phyloP scores from a whole-genome alignment of 1,284 basidiomycete species.

The Filobasidium uniguttulatum region DNA sequence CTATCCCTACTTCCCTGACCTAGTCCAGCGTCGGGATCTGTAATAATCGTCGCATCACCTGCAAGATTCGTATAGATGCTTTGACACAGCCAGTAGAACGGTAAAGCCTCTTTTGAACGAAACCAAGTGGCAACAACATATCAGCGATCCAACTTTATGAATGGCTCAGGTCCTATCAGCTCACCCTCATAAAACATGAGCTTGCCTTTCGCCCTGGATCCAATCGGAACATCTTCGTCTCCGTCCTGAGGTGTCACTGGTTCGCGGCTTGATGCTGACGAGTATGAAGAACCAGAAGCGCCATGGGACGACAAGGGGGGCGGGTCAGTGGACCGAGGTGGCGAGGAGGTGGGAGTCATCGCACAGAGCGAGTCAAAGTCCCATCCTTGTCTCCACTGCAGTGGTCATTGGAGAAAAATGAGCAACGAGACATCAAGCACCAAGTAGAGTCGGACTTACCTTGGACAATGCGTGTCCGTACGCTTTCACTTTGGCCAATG shows the following conservation, averaged over 20 bases:
- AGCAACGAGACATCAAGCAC: neutral
- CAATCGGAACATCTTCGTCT: constrained; percentile 1
- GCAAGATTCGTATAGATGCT: constrained; percentile 32
- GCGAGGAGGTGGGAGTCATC: constrained; percentile 6
- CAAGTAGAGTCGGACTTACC: neutral
- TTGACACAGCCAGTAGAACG: constrained; percentile 38
- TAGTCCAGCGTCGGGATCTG: constrained; percentile 5
- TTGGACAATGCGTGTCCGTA: constrained; percentile 17
- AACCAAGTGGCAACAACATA: neutral
- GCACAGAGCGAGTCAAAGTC: constrained; percentile 36
- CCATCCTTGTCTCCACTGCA: constrained; percentile 38
- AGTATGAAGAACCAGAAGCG: constrained; percentile 1
- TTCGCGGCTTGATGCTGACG: neutral
- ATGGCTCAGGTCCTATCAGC: too few species aligned
- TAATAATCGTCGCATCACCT: constrained; percentile 13
- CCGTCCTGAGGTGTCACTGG: neutral
- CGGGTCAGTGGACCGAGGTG: neutral
- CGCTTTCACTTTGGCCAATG: constrained; percentile 20
- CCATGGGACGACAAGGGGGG: neutral
- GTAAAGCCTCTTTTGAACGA: constrained; percentile 31
- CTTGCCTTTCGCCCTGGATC: constrained; percentile 1
- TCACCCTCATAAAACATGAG: constrained; percentile 15
- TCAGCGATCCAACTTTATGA: neutral
- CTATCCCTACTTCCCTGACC: constrained; percentile 17
- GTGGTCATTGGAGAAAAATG: neutral